phyloP scores from a whole-genome alignment of 208 protist species.

The Acanthamoeba sp. region DNA sequence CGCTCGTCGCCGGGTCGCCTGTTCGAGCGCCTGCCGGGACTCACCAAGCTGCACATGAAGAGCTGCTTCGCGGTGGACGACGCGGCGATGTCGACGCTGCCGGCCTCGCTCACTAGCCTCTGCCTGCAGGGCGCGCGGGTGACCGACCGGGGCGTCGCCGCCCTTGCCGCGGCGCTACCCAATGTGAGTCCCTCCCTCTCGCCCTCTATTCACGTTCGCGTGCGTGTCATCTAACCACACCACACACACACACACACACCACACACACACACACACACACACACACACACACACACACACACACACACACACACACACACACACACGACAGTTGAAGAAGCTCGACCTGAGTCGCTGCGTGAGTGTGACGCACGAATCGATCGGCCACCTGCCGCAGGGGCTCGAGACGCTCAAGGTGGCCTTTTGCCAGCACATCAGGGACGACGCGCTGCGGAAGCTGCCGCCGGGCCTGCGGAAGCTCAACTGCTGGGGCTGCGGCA shows the following conservation, averaged over 20 bases:
- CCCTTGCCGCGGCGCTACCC: background rate
- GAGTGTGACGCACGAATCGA: background rate
- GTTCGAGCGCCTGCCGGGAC: background rate
- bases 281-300: too few relatives aligned
- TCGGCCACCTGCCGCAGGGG: background rate
- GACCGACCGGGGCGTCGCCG: background rate
- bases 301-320: too few relatives aligned
- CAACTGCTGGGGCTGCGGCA: conserved; percentile 42
- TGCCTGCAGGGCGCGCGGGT: background rate
- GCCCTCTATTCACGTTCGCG: background rate
- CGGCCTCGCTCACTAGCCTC: background rate
- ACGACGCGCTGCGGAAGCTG: conserved; percentile 19
- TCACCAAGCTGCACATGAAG: conserved; percentile 15
- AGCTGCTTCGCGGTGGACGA: background rate
- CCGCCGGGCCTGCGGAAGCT: background rate
- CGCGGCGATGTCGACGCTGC: background rate
- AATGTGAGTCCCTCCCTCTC: background rate
- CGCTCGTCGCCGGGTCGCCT: background rate
- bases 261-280: too few relatives aligned
- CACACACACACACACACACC: too few relatives aligned
- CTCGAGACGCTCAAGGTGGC: conserved; percentile 14
- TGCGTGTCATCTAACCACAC: too few relatives aligned
- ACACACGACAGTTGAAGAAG: background rate
- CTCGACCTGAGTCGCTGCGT: conserved; percentile 33
- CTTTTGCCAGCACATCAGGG: conserved; percentile 58